Evolutionary conservation across 176 grass and related monocot species (phyloP), one percentile per base, ranked within the genome.

Genomic region (Chloris gayana): DNA sequence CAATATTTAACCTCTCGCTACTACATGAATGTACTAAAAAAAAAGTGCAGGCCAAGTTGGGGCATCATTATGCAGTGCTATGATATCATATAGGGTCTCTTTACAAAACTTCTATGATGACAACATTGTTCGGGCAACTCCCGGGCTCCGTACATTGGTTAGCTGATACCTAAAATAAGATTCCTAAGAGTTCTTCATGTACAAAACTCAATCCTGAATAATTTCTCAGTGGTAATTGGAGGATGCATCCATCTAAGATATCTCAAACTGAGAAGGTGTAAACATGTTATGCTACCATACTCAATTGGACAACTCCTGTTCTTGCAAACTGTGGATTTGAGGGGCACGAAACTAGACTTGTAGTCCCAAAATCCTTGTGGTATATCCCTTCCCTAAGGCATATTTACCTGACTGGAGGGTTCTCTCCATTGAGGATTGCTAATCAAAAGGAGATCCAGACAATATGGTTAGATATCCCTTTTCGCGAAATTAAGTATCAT

Each of bases 141-240:
- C 46, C 32, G n/a, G 84, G 34, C 18, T 65, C 15, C 67, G 81
- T 5, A 76, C 78, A 64, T 46, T 89, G 8, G 22, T 82, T 42
- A 42, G 50, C 39, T 89, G 31, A 27, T 56, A 19, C 77, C 77
- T 1, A 79, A 54, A n/a, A 4, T 89, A 0, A 72, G 45, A 45
- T 71, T 44, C 39, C 53, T 89, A 35, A 74, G 87, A 64, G 87
- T 81, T 54, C 83, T 89, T 77, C 69, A 89, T 18, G 14, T 89
- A 24, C 72, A 89, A 42, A 30, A 60, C 18, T 70, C 77, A 56
- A 32, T 3, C 12, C 46, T 66, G 53, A 51, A 9, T 12, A 39
- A 78, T 71, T 69, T 85, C 26, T 47, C 22, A 49, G 77, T 50
- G 24, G 34, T 69, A 61, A 79, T 88, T 39, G 39, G 24, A 64